phyloP scores from a whole-genome alignment of 2,329 filamentous ascomycete species.

The Talaromyces amestolkiae region DNA sequence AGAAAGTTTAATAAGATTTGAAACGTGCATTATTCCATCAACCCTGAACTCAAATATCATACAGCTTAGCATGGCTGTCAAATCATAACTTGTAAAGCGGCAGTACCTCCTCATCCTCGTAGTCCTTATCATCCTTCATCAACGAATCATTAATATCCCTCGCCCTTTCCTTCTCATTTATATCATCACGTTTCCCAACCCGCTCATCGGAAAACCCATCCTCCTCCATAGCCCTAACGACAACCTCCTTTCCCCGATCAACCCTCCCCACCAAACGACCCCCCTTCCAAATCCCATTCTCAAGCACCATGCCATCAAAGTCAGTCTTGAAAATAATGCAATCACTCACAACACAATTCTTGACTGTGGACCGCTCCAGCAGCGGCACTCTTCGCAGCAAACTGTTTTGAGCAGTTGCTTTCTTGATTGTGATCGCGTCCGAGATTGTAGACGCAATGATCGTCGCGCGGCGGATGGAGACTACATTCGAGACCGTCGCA shows the following conservation, averaged over 20 bases:
- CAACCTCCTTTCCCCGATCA: constrained; percentile 15
- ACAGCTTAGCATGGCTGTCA: neutral
- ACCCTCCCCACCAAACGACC: constrained; percentile 20
- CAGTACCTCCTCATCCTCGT: neutral
- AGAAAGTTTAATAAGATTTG: neutral
- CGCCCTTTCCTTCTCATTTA: neutral
- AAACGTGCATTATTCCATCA: neutral
- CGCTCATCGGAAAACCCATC: neutral
- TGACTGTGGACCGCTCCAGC: constrained; percentile 12
- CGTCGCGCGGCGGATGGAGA: neutral
- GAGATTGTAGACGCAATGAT: neutral
- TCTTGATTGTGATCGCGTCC: neutral
- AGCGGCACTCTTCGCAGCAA: neutral
- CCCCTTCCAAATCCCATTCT: constrained; percentile 23
- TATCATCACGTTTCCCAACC: neutral
- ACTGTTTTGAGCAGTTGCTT: neutral
- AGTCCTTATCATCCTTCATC: neutral
- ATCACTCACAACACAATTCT: constrained; percentile 15
- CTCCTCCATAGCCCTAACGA: neutral
- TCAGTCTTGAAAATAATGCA: constrained; percentile 20
- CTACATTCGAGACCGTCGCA: neutral
- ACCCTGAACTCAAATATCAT: neutral
- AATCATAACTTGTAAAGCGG: neutral
- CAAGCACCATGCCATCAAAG: constrained; percentile 21
- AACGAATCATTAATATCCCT: neutral